These are phyloP conservation scores for Cymbopogon flexuosus DNA, from an alignment of 202 grass and related monocot species.

Conservation along the genomic window DNA sequence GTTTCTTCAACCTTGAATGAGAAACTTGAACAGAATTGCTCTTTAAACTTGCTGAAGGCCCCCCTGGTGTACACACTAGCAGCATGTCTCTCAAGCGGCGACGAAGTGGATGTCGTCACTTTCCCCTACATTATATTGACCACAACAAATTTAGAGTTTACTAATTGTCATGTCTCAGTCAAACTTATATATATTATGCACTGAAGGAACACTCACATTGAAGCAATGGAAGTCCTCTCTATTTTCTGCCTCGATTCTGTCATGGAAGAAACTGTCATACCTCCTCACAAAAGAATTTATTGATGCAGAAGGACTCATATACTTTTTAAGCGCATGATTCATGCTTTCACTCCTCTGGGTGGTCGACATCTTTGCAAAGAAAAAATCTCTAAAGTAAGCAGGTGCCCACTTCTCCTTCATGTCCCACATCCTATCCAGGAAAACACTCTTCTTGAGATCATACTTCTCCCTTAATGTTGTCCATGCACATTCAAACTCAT, in stretches of 20 bases:
- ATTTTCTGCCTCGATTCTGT: neutral
- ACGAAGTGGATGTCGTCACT: no score
- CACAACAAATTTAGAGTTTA: no score
- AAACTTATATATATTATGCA: no score
- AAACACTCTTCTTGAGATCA: fast-evolving
- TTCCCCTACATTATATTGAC: no score
- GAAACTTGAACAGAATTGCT: no score
- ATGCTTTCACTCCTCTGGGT: neutral
- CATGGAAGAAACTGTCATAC: neutral
- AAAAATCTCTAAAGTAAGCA: neutral
- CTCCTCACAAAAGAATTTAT: neutral
- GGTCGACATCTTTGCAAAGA: neutral
- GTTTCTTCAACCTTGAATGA: no score
- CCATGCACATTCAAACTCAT: neutral
- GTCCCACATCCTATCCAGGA: neutral
- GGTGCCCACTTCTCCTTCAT: neutral
- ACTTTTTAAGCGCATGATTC: neutral
- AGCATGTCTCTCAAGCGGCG: no score
- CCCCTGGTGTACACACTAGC: no score
- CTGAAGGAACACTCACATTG: no score
- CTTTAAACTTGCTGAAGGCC: no score
- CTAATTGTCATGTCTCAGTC: no score
- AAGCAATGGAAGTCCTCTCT: neutral
- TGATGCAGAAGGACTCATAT: neutral
- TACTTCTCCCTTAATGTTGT: neutral